Conservation (phyloP, 2,329 filamentous ascomycete species). For the Colletotrichum tropicale region DNA sequence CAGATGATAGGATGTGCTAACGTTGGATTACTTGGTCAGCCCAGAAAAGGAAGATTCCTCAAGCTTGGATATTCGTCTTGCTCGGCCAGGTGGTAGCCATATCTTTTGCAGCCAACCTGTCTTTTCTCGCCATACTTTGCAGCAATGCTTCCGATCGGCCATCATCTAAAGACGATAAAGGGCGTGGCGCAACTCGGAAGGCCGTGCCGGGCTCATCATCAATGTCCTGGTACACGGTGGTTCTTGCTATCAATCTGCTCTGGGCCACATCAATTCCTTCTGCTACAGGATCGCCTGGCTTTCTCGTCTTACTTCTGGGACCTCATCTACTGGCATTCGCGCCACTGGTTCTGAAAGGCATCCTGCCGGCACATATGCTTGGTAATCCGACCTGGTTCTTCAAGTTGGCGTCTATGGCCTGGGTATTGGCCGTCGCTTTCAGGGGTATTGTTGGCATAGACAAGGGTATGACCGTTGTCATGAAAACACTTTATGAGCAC, state of each 20-base stretch:
- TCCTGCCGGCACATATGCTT: not conserved
- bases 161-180: not conserved
- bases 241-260: conserved; percentile 18
- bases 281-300: conserved; percentile 8
- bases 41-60: conserved; percentile 19
- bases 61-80: conserved; percentile 28
- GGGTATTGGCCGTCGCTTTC: conserved; percentile 2
- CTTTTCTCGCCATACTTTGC: conserved; percentile 27
- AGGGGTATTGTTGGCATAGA: not conserved
- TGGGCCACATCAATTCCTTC: conserved; percentile 19
- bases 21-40: not conserved
- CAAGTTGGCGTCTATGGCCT: conserved; percentile 10
- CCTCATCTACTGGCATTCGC: conserved; percentile 28
- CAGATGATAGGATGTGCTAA: no score
- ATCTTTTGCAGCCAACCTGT: conserved; percentile 29
- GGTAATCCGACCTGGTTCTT: conserved; percentile 7
- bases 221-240: not conserved
- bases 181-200: not conserved
- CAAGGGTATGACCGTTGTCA: not conserved
- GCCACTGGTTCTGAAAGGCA: conserved; percentile 23
- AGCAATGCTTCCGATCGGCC: not conserved
- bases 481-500: conserved; percentile 24
- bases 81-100: conserved; percentile 30
- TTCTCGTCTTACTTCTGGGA: conserved; percentile 23
- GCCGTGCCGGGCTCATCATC: not conserved